Conservation (phyloP, 1,284 basidiomycete species). For the Papiliotrema terrestris region DNA sequence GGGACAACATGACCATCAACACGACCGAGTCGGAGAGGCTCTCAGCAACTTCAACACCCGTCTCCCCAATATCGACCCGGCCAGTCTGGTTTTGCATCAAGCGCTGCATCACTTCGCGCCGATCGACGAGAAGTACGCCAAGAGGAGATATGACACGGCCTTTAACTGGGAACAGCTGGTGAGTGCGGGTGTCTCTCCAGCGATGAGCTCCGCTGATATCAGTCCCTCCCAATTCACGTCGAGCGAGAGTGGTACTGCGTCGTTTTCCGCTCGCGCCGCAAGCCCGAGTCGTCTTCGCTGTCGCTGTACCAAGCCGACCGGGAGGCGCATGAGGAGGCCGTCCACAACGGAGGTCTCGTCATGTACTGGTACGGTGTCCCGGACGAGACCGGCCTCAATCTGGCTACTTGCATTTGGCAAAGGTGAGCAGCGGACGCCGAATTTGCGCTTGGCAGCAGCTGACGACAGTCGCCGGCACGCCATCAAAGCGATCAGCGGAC, state of each 20-base stretch:
- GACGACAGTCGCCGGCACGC: constrained; percentile 66
- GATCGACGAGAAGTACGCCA: constrained; percentile 60
- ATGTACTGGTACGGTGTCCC: constrained; percentile 92
- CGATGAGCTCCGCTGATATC: background rate
- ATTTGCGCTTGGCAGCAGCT: background rate
- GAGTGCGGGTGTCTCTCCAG: constrained; percentile 2
- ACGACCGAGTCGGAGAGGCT: constrained; percentile 8
- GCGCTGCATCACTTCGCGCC: constrained; percentile 75
- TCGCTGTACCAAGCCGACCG: constrained; percentile 80
- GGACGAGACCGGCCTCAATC: constrained; percentile 70
- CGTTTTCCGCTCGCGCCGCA: constrained; percentile 76
- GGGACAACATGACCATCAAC: constrained; percentile 21
- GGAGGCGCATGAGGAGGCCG: constrained; percentile 83
- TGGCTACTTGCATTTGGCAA: constrained; percentile 94
- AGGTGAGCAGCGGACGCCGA: constrained; percentile 11
- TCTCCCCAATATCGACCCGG: constrained; percentile 75
- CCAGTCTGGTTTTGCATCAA: constrained; percentile 76
- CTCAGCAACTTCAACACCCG: constrained; percentile 63
- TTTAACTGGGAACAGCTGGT: constrained; percentile 82
- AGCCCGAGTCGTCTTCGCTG: constrained; percentile 40
- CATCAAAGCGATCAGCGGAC: constrained; percentile 69
- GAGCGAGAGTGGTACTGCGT: constrained; percentile 82
- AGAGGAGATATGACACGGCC: constrained; percentile 61
- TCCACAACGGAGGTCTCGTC: constrained; percentile 69
- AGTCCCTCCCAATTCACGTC: constrained; percentile 25